phyloP scores from a whole-genome alignment of 371 early-diverging fungal species.

The Apophysomyces elegans region DNA sequence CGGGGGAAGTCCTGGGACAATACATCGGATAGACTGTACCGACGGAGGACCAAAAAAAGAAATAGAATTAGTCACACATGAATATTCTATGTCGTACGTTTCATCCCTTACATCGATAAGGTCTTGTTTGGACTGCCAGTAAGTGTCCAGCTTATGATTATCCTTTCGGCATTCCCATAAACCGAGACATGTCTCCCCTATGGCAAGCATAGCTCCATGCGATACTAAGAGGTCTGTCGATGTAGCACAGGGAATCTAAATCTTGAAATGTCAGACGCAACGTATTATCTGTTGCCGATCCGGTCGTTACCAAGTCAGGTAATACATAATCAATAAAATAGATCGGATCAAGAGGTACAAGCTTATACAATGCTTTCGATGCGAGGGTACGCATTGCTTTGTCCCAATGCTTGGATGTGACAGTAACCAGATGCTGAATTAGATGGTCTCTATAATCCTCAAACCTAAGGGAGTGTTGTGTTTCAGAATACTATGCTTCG shows the following conservation, averaged over 20 bases:
- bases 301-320: constrained; percentile 35
- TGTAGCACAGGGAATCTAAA: constrained; percentile 59
- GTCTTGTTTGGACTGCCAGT: constrained; percentile 34
- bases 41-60: not conserved
- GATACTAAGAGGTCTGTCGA: constrained; percentile 69
- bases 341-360: constrained; percentile 63
- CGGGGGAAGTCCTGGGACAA: constrained; percentile 53
- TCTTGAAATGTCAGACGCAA: no score
- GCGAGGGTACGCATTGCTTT: constrained; percentile 76
- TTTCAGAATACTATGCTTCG: not conserved
- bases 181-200: constrained; percentile 73
- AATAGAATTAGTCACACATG: constrained; percentile 9
- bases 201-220: constrained; percentile 79
- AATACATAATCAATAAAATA: constrained; percentile 60
- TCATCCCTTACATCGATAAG: constrained; percentile 34
- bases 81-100: constrained; percentile 1
- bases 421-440: constrained; percentile 68
- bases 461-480: constrained; percentile 55
- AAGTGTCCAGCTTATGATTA: constrained; percentile 14
- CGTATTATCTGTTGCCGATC: no score
- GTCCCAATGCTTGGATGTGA: constrained; percentile 88
- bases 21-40: constrained; percentile 41
- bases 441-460: constrained; percentile 74
- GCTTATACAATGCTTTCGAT: constrained; percentile 66
- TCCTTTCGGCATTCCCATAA: constrained; percentile 39